A percentile compares a stretch with the other conserved stretches of the same genome.
Conservation (phyloP, 2,329 filamentous ascomycete genomes). For the Byssochlamys sp. region DNA sequence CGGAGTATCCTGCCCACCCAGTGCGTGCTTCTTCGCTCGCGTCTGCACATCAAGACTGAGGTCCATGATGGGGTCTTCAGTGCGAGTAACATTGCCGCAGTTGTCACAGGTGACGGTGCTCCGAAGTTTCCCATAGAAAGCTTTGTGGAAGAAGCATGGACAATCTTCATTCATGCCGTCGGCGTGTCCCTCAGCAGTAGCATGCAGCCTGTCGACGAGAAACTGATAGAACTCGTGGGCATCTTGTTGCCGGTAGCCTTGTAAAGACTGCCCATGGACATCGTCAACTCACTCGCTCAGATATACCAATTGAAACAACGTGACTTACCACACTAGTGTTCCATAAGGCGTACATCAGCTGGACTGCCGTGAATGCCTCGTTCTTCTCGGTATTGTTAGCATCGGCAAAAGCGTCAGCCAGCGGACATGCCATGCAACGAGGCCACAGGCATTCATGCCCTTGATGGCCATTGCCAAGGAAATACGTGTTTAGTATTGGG, state of each 20-base stretch:
- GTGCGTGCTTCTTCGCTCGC: constrained; percentile 48
- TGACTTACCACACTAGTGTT: constrained; percentile 62
- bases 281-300: not conserved
- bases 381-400: constrained; percentile 56
- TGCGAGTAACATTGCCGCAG: constrained; percentile 71
- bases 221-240: constrained; percentile 97
- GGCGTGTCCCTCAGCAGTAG: constrained; percentile 61
- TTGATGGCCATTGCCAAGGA: constrained; percentile 81
- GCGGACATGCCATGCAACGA: constrained; percentile 51
- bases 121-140: constrained; percentile 84
- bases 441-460: constrained; percentile 58
- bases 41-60: constrained; percentile 78
- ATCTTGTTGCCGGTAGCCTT: constrained; percentile 90
- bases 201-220: constrained; percentile 80
- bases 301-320: not conserved
- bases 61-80: constrained; percentile 82
- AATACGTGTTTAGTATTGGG: constrained; percentile 81
- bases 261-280: constrained; percentile 48
- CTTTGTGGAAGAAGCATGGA: constrained; percentile 85
- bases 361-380: constrained; percentile 81
- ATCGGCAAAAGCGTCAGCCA: constrained; percentile 55
- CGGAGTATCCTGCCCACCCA: constrained; percentile 30
- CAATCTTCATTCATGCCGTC: constrained; percentile 51
- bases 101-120: constrained; percentile 84
- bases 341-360: constrained; percentile 83